Evolutionary conservation across 1,284 basidiomycete genomes (phyloP).

Genomic region (Microbotryum violaceum): DNA sequence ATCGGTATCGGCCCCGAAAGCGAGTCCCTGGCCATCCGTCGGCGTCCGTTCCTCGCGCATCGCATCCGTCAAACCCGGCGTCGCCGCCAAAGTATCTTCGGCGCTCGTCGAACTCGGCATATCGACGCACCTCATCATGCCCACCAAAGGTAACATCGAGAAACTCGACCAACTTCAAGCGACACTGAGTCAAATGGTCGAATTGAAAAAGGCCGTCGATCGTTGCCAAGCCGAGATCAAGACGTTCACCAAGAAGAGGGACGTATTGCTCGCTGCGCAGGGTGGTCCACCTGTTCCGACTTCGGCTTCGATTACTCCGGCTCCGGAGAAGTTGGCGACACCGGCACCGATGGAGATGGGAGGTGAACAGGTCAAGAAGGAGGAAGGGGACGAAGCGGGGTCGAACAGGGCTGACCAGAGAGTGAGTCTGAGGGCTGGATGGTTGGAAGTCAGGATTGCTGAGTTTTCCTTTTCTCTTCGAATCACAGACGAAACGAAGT

Average conservation of each 20-base stretch:
- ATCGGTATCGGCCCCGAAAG: constrained; percentile 56
- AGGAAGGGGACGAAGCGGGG: constrained; percentile 12
- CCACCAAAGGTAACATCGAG: constrained; percentile 67
- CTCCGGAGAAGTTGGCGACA: no score
- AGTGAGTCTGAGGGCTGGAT: constrained; percentile 3
- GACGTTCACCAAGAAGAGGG: constrained; percentile 58
- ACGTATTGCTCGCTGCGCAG: constrained; percentile 32
- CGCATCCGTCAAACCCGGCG: constrained; percentile 62
- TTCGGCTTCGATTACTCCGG: no score
- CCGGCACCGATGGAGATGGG: constrained; percentile 2
- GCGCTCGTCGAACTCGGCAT: constrained; percentile 68
- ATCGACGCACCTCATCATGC: constrained; percentile 77
- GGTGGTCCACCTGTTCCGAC: no score
- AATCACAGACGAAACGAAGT: constrained; percentile 19
- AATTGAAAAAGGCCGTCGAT: constrained; percentile 81
- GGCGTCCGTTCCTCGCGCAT: constrained; percentile 73
- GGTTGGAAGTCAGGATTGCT: neutral
- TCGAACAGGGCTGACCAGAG: constrained; percentile 3
- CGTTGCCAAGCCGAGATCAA: constrained; percentile 73
- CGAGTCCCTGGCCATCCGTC: constrained; percentile 58
- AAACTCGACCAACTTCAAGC: constrained; percentile 65
- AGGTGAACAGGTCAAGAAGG: constrained; percentile 15
- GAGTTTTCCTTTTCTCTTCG: neutral
- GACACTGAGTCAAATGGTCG: constrained; percentile 63
- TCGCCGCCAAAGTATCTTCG: constrained; percentile 62